These are phyloP conservation scores for Penicillium olsonii DNA, from an alignment of 2,329 filamentous ascomycete genomes.

Conservation along the genomic window DNA sequence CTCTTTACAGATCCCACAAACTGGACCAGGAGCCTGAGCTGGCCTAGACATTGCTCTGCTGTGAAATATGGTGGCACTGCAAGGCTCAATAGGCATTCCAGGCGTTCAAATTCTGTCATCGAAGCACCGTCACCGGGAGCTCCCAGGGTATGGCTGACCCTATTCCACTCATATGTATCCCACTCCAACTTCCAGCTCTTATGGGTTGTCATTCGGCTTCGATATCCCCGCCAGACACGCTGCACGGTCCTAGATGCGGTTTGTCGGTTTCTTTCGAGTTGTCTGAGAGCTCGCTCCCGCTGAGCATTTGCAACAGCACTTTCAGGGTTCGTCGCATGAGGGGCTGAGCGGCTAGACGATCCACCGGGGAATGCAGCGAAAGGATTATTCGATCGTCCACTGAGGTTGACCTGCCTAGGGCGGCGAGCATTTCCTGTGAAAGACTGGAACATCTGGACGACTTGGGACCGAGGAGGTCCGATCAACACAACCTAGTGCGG, in stretches of 20 bases:
- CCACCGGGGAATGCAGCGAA: conserved; percentile 61
- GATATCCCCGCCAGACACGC: conserved; percentile 78
- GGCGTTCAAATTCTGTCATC: conserved; percentile 4
- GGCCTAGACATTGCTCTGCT: conserved; percentile 45
- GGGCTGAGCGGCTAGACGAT: conserved; percentile 56
- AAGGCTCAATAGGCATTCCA: conserved; percentile 28
- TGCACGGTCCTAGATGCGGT: conserved; percentile 76
- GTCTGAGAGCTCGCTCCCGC: conserved; percentile 77
- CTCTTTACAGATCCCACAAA: conserved; percentile 59
- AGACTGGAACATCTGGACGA: conserved; percentile 73
- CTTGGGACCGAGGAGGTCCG: no score
- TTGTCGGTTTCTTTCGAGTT: conserved; percentile 75
- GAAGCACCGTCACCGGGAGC: not conserved
- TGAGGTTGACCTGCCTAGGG: conserved; percentile 90
- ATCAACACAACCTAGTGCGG: no score
- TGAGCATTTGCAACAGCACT: conserved; percentile 82
- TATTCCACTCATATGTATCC: conserved; percentile 58
- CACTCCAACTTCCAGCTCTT: conserved; percentile 61
- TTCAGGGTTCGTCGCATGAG: conserved; percentile 64
- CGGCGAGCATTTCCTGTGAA: conserved; percentile 87
- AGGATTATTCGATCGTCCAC: conserved; percentile 78
- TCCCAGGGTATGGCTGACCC: conserved; percentile 29
- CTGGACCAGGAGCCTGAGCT: conserved; percentile 68
- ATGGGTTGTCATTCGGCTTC: conserved; percentile 60
- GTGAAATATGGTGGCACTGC: conserved; percentile 35